Evolutionary conservation across 2,329 filamentous ascomycete genomes (phyloP).

Genomic region (Cladorrhinum sp.): DNA sequence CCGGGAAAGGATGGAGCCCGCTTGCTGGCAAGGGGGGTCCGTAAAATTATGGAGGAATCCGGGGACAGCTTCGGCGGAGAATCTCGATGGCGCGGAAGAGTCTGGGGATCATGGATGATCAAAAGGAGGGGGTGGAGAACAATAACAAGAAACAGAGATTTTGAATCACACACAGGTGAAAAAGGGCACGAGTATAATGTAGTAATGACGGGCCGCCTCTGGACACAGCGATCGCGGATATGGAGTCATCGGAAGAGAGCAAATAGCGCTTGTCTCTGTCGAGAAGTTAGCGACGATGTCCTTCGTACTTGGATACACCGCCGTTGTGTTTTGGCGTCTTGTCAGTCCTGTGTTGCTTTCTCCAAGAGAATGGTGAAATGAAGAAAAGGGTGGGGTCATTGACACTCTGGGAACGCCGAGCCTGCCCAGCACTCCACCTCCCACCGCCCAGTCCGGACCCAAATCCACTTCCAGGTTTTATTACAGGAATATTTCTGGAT

Average conservation of each 20-base stretch:
- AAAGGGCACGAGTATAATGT: background rate
- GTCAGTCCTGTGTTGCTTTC: background rate
- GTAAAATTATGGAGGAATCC: background rate
- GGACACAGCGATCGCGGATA: background rate
- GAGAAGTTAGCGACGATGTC: background rate
- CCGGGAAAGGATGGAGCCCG: slow-evolving; percentile 21
- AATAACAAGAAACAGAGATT: background rate
- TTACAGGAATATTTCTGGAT: background rate
- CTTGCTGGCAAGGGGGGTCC: slow-evolving; percentile 3
- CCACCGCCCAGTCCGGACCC: background rate
- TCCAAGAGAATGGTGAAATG: background rate
- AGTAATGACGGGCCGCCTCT: background rate
- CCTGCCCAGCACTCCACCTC: background rate
- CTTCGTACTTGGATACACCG: background rate
- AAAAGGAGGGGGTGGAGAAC: background rate
- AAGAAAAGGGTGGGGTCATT: background rate
- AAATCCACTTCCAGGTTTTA: background rate
- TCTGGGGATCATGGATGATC: background rate
- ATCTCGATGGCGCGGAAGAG: background rate
- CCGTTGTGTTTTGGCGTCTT: background rate
- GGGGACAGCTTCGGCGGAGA: background rate
- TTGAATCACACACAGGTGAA: no score
- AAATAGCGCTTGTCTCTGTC: background rate
- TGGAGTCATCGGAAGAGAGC: background rate
- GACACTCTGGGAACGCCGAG: background rate